phyloP scores from a whole-genome alignment of 495 filamentous ascomycete species.

The Hypoxylon lienhwacheense region DNA sequence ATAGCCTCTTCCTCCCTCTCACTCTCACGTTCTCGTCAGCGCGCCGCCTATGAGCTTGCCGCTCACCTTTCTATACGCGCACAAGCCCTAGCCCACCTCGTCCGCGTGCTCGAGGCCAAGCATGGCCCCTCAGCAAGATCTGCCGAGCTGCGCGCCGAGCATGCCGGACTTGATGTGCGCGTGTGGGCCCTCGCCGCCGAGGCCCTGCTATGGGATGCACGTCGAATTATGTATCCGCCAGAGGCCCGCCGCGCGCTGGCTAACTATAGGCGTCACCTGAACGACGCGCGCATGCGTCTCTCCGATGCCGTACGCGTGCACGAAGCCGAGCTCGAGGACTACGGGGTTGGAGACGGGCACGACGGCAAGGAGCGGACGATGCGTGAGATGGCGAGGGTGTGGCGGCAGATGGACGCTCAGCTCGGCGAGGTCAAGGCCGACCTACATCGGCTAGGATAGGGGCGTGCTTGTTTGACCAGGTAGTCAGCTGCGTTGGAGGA shows the following conservation, averaged over 20 bases:
- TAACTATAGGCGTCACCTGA: constrained; percentile 58
- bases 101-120: constrained; percentile 52
- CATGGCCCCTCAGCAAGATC: constrained; percentile 67
- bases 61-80: constrained; percentile 38
- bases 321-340: constrained; percentile 56
- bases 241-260: constrained; percentile 59
- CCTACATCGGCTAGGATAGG: constrained; percentile 54
- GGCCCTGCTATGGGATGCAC: constrained; percentile 34
- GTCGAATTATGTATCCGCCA: constrained; percentile 56
- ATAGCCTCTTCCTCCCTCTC: constrained; percentile 26
- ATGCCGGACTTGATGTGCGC: constrained; percentile 56
- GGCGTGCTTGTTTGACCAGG: constrained; percentile 25
- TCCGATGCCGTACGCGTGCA: constrained; percentile 49
- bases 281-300: constrained; percentile 52
- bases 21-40: constrained; percentile 42
- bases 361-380: constrained; percentile 49
- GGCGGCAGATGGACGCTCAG: constrained; percentile 55
- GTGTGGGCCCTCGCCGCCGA: constrained; percentile 46
- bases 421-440: constrained; percentile 60
- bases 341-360: constrained; percentile 47
- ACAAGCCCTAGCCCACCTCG: constrained; percentile 36
- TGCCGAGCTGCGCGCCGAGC: constrained; percentile 61
- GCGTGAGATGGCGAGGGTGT: constrained; percentile 64
- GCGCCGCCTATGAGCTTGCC: constrained; percentile 34
- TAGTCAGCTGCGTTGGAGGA: too few relatives aligned